A percentile compares a stretch with the other conserved stretches of the same genome.
phyloP scores from a whole-genome alignment of 2,329 filamentous ascomycete genomes.

The Tolypocladium endophyticum region DNA sequence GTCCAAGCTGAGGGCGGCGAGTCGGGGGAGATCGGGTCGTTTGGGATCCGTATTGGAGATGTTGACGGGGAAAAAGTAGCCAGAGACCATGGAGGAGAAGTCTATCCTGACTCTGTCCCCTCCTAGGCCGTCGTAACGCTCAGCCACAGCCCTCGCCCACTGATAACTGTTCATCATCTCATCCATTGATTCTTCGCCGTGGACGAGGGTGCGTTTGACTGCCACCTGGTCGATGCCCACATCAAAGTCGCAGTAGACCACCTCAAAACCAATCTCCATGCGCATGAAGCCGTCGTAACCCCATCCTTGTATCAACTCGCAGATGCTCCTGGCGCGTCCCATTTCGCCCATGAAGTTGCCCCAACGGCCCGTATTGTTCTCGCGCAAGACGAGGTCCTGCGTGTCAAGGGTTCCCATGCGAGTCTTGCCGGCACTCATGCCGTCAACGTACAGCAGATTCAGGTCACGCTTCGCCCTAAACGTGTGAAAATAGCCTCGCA shows the following conservation, averaged over 20 bases:
- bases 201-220: constrained; percentile 5
- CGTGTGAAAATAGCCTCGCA: constrained; percentile 53
- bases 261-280: constrained; percentile 61
- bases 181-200: background rate
- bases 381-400: constrained; percentile 51
- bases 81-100: constrained; percentile 40
- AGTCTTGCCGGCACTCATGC: constrained; percentile 58
- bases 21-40: constrained; percentile 21
- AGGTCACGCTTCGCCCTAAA: constrained; percentile 50
- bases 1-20: constrained; percentile 14
- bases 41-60: constrained; percentile 28
- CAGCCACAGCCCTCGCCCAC: constrained; percentile 28
- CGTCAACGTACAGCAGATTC: constrained; percentile 58
- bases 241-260: constrained; percentile 56
- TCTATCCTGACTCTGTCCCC: constrained; percentile 28
- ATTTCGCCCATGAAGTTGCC: constrained; percentile 26
- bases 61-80: constrained; percentile 39
- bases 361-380: constrained; percentile 16
- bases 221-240: constrained; percentile 26
- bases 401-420: constrained; percentile 56
- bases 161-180: constrained; percentile 22
- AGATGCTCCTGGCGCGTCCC: constrained; percentile 43
- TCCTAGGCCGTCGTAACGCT: constrained; percentile 36
- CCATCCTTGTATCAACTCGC: constrained; percentile 39
- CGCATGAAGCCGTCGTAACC: constrained; percentile 56